phyloP scores from a whole-genome alignment of 1,284 basidiomycete genomes.

The Ustilago crameri region DNA sequence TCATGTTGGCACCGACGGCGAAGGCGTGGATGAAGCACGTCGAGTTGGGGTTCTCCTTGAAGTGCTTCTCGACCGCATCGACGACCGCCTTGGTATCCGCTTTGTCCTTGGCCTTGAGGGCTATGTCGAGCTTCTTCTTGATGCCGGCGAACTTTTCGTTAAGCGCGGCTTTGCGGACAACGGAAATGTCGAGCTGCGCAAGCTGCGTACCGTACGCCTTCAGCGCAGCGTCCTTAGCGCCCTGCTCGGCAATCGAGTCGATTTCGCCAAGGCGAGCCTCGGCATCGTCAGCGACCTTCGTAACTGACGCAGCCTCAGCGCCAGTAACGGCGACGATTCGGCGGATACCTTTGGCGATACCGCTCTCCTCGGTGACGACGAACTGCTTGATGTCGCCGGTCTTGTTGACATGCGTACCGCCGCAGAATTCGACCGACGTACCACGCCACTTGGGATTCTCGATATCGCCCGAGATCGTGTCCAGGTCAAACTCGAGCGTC shows the following conservation, averaged over 20 bases:
- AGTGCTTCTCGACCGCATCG: conserved; percentile 76
- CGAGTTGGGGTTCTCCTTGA: conserved; percentile 80
- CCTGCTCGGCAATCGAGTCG: conserved; percentile 77
- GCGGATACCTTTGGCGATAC: conserved; percentile 97
- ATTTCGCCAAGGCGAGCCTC: conserved; percentile 77
- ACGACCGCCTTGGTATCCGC: conserved; percentile 84
- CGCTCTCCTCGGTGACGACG: conserved; percentile 92
- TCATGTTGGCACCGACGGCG: conserved; percentile 69
- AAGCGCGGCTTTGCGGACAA: conserved; percentile 83
- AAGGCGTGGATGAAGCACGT: conserved; percentile 78
- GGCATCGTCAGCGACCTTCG: conserved; percentile 77
- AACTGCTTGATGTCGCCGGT: conserved; percentile 97
- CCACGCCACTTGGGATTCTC: conserved; percentile 88
- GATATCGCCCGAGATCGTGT: conserved; percentile 85
- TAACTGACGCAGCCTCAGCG: conserved; percentile 86
- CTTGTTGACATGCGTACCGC: conserved; percentile 94
- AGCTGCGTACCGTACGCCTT: conserved; percentile 88
- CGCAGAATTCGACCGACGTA: conserved; percentile 96
- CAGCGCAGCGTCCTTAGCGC: conserved; percentile 81
- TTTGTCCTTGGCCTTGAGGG: conserved; percentile 83
- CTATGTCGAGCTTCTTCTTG: conserved; percentile 86
- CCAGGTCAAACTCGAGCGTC: conserved; percentile 84
- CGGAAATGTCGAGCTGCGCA: conserved; percentile 87
- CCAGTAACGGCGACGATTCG: conserved; percentile 94
- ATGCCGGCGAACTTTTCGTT: conserved; percentile 79